A percentile compares a stretch with the other conserved stretches of the same genome.
Evolutionary conservation across 768 basidiomycete genomes (phyloP).

Genomic region (Pleurotus pulmonarius): DNA sequence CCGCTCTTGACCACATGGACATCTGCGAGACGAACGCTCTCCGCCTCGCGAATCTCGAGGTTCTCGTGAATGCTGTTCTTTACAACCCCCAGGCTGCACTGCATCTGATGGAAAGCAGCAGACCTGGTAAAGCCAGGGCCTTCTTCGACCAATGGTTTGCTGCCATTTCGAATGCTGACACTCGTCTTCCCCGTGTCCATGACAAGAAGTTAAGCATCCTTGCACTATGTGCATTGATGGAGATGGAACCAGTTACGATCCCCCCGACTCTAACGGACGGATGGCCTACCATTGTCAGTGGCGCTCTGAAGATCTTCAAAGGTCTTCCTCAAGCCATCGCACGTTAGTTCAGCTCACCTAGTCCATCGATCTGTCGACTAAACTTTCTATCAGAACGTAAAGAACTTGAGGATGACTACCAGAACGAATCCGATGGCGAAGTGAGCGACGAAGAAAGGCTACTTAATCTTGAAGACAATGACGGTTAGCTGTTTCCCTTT

Average conservation of each 20-base stretch:
- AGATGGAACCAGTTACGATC: constrained; percentile 54
- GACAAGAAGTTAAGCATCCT: constrained; percentile 84
- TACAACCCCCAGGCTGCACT: constrained; percentile 82
- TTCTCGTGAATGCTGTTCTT: constrained; percentile 76
- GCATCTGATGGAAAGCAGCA: constrained; percentile 64
- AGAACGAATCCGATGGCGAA: constrained; percentile 28
- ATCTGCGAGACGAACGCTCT: constrained; percentile 60
- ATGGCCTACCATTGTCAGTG: constrained; percentile 74
- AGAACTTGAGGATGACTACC: constrained; percentile 44
- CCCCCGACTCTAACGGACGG: constrained; percentile 62
- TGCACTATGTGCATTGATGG: constrained; percentile 73
- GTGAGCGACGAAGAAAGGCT: constrained; percentile 39
- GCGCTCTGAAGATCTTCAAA: constrained; percentile 71
- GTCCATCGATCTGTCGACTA: background rate
- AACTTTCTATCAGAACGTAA: constrained; percentile 42
- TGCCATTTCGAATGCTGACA: constrained; percentile 52
- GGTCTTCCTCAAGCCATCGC: constrained; percentile 73
- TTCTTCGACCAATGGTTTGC: constrained; percentile 88
- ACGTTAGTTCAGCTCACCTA: constrained; percentile 33
- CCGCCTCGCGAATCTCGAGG: constrained; percentile 75
- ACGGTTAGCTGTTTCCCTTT: constrained; percentile 29
- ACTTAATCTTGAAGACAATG: constrained; percentile 59
- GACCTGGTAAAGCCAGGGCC: constrained; percentile 55
- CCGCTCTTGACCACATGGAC: constrained; percentile 57
- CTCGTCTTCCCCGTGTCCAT: constrained; percentile 76